These are phyloP conservation scores for Colletotrichum cereale DNA, from an alignment of 2,329 filamentous ascomycete species.

Conservation along the genomic window DNA sequence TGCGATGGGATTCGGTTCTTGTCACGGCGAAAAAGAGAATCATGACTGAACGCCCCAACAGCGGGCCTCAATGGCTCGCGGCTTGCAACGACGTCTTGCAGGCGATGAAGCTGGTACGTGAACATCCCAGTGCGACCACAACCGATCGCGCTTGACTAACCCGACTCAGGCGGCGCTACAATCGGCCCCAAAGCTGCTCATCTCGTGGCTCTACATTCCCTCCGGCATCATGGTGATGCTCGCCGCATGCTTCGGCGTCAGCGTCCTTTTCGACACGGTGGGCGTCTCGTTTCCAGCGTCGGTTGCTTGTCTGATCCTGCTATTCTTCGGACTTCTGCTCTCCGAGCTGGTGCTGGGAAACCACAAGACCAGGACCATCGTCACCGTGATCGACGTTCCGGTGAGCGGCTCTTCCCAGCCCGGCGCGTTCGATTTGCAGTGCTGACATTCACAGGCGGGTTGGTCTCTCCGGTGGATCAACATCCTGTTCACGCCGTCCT, in stretches of 20 bases:
- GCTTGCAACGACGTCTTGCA: conserved; percentile 4
- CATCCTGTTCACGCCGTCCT: conserved; percentile 70
- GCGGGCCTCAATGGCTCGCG: conserved; percentile 15
- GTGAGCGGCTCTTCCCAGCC: conserved; percentile 50
- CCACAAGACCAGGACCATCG: conserved; percentile 60
- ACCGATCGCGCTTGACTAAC: accelerated
- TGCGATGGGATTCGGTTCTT: background rate
- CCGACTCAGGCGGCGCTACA: conserved; percentile 2
- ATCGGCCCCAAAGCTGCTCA: conserved; percentile 44
- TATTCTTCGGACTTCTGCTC: conserved; percentile 64
- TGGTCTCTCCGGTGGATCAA: conserved; percentile 71
- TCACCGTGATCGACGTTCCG: conserved; percentile 65
- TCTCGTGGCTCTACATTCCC: conserved; percentile 66
- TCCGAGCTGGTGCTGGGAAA: conserved; percentile 62
- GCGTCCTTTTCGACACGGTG: conserved; percentile 58
- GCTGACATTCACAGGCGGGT: conserved; percentile 57
- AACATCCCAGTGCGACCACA: too few relatives aligned
- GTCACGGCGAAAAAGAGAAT: conserved; percentile 15
- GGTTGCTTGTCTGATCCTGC: conserved; percentile 67
- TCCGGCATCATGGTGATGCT: conserved; percentile 56
- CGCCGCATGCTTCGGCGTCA: conserved; percentile 57
- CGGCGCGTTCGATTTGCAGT: accelerated
- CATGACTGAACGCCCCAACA: background rate
- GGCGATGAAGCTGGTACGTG: conserved; percentile 34
- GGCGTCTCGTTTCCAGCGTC: conserved; percentile 70